A percentile compares a stretch with the other conserved stretches of the same genome.
Evolutionary conservation across 129 eudicot species (phyloP).

Genomic region (Tanacetum coccineum): DNA sequence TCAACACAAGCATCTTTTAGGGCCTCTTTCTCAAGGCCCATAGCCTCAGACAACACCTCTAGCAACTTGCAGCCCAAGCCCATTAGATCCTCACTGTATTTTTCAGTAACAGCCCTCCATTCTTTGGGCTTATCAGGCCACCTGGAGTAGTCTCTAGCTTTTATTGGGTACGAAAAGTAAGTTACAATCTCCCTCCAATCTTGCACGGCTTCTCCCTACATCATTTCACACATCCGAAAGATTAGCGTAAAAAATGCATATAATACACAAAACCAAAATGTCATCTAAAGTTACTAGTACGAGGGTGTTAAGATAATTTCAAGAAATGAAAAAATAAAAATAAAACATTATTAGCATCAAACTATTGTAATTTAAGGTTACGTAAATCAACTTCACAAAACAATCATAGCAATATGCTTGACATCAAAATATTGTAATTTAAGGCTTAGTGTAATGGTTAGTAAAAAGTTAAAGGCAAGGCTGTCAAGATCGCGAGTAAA

Average conservation of each 20-base stretch:
- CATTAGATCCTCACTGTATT: conserved; percentile 68
- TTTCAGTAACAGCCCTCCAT: conserved; percentile 62
- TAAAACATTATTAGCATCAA: no score
- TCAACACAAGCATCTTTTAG: conserved; percentile 78
- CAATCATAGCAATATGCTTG: no score
- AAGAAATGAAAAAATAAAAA: no score
- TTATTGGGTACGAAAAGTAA: conserved; percentile 75
- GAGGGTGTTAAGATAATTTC: background rate
- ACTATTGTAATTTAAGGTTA: no score
- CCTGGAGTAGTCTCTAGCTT: conserved; percentile 74
- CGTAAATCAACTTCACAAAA: no score
- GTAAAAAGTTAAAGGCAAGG: no score
- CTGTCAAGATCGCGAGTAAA: no score
- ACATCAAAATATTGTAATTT: no score
- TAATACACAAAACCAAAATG: background rate
- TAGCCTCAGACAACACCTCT: conserved; percentile 80
- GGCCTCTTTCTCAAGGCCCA: conserved; percentile 85
- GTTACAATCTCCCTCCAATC: conserved; percentile 95
- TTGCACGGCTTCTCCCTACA: conserved; percentile 90
- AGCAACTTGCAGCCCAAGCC: conserved; percentile 58
- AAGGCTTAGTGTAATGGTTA: no score
- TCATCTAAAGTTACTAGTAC: background rate
- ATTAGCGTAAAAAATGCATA: background rate
- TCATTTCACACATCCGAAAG: background rate
- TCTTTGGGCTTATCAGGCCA: conserved; percentile 93